A percentile compares a stretch with the other conserved stretches of the same genome.
phyloP scores from a whole-genome alignment of 176 grass and related monocot species.

The Puya raimondii region DNA sequence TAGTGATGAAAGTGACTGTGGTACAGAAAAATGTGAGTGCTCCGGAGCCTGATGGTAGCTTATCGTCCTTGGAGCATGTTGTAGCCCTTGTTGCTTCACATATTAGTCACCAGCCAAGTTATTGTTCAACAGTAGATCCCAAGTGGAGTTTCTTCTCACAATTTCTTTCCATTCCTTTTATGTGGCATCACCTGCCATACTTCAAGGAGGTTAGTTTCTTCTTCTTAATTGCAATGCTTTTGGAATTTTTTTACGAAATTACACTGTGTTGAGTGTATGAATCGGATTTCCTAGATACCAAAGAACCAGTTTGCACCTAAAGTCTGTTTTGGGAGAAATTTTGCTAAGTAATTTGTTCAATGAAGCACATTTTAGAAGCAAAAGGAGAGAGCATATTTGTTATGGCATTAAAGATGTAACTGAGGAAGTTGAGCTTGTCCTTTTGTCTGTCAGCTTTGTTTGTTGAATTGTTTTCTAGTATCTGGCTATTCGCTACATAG shows the following conservation, averaged over 20 bases:
- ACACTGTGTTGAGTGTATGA: neutral
- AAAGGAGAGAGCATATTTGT: too few species aligned
- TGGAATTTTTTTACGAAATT: neutral
- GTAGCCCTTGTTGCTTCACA: conserved; percentile 68
- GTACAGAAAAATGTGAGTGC: conserved; percentile 52
- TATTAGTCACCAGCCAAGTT: conserved; percentile 45
- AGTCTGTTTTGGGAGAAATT: too few species aligned
- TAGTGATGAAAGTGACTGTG: conserved; percentile 5
- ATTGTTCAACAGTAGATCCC: conserved; percentile 44
- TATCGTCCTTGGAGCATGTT: conserved; percentile 66
- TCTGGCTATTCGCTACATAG: neutral
- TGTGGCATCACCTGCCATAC: conserved; percentile 74
- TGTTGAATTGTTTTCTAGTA: neutral
- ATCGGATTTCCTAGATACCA: neutral
- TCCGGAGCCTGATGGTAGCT: conserved; percentile 17
- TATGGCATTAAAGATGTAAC: too few species aligned
- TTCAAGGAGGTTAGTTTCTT: conserved; percentile 70
- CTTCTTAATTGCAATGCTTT: neutral
- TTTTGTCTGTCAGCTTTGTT: too few species aligned
- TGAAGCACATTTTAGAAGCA: too few species aligned
- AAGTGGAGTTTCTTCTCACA: conserved; percentile 84
- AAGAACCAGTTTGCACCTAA: neutral
- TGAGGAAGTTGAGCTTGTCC: too few species aligned
- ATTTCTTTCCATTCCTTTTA: conserved; percentile 80
- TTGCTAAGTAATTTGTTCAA: too few species aligned